A percentile compares a stretch with the other conserved stretches of the same genome.
Conservation (phyloP, 768 basidiomycete species). For the Leucogyrophana mollusca region DNA sequence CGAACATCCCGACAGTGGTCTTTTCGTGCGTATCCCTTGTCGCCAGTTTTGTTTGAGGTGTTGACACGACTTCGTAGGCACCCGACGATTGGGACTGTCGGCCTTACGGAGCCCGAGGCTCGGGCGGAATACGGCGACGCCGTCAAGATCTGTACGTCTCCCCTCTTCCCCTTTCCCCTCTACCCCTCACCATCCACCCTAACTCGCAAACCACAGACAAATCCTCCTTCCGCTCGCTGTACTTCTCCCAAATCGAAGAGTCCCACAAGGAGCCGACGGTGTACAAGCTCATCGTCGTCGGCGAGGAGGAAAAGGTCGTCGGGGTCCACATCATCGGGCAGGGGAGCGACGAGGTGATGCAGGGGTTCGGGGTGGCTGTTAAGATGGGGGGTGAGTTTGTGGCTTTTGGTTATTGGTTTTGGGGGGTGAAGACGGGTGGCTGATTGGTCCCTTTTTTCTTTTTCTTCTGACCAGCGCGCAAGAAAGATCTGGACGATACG, state of each 20-base stretch:
- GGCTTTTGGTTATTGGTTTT: too few relatives aligned
- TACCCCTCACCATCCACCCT: conserved; percentile 1
- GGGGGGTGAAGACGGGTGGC: not conserved
- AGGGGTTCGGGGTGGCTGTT: conserved; percentile 96
- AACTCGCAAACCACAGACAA: conserved; percentile 52
- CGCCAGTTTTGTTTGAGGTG: conserved; percentile 1
- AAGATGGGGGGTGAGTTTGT: conserved; percentile 88
- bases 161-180: conserved; percentile 2
- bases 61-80: conserved; percentile 51
- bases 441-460: not conserved
- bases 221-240: conserved; percentile 78
- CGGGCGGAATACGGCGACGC: conserved; percentile 82
- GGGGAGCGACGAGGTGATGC: conserved; percentile 92
- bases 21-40: conserved; percentile 72
- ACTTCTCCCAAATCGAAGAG: conserved; percentile 89
- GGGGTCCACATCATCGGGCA: conserved; percentile 90
- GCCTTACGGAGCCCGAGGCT: conserved; percentile 91
- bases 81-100: conserved; percentile 93
- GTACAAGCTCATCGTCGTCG: conserved; percentile 87
- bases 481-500: conserved; percentile 81
- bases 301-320: conserved; percentile 93
- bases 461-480: conserved; percentile 49
- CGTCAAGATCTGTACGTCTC: conserved; percentile 83
- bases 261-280: conserved; percentile 93
- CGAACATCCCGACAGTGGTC: conserved; percentile 91